Evolutionary conservation across 2,329 filamentous ascomycete genomes (phyloP), one percentile per base, ranked within the genome.

Genomic region (Conoideocrella luteorostrata): DNA sequence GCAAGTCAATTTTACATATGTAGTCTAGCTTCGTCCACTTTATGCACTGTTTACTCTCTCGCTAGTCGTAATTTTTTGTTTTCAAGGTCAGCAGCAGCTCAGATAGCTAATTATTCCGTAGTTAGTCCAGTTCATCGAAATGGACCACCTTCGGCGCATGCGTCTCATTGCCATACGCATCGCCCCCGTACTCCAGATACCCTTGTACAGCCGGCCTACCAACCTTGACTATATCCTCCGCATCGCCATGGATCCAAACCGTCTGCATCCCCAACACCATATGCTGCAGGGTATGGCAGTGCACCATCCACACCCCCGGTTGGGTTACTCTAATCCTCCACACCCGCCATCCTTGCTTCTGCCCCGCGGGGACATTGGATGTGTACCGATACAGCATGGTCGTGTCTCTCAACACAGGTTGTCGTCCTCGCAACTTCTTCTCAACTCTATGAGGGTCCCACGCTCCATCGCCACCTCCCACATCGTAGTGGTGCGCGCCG

Each of bases 221-320:
- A 62, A 53, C 23, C 42, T 48, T 33, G 10, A 44, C 4, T 12
- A 53, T 52, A 10, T 56, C 50, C 1, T 45, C 39, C 4, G 49
- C 50, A 35, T 59, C 50, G 5, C 59, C 59, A 49, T 56, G 53
- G 5, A 56, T 45, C 54, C 51, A 53, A 13, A 57, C 49, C 11
- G 44, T 56, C 26, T 51, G 42, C 68, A 62, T 60, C 52, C 71
- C 50, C 47, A 80, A 79, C 15, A 76, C 60, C 68, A 78, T 76
- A 54, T 82, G 78, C 43, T 72, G 70, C 39, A 75, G 49, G 13
- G 75, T 70, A 55, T 82, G 78, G 49, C 78, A 82, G 56, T 82
- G 78, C 49, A 81, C 63, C 74, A 81, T 75, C 76, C 76, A 82
- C 3, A 75, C 75, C 0, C 78, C 78, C 0, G 47, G 35, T 22